Base-by-base conservation (phyloP, 371 early-diverging fungal genomes). In the Gilbertella persicaria region DNA sequence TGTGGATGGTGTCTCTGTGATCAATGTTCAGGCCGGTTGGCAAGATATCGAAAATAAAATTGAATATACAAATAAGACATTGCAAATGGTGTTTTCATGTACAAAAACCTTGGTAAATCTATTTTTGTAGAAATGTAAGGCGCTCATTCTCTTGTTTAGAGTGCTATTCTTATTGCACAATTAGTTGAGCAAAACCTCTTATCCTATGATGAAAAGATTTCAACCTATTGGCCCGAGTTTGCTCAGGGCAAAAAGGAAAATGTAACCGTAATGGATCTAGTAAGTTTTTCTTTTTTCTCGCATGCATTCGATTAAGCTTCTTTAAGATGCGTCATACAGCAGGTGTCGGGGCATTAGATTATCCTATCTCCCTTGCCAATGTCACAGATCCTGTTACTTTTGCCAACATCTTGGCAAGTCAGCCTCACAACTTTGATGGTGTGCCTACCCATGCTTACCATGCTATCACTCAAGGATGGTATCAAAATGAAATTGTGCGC, bases 171-270 rank as follows among this genome's bases (percentile, higher is more conserved):
- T 2, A 64, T 88, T 23, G 79, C 86, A 5, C 71, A 79, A 17
- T 58, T 89, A 19, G 85, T 90, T 10, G 83, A 84, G 7, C 60
- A 81, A 54, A 83, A 82, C 6, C 39, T 71, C 5, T 41, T 91
- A 8, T 55, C 72, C 10, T 86, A 86, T 59, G 64, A 78, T 37
- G 71, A 74, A 46, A 64, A 56, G 26, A 74, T 91, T 24, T 45
- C 78, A 6, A 70, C 67, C 8, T 85, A 86, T 55, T 91, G 92
- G 92, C 89, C 92, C 2, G 89, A 90, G 52, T 91, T 91, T 63
- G 88, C 79, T 1, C 76, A 80, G 53, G 86, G 86, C 20, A 80
- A 80, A 54, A 91, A 91, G 69, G 81, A 84, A 38, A 68, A 89
- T 50, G 89, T 91, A 3, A 85, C 85, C 0, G 33, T 91, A 33